phyloP scores from a whole-genome alignment of 768 basidiomycete species.

The Mycena vulgaris region DNA sequence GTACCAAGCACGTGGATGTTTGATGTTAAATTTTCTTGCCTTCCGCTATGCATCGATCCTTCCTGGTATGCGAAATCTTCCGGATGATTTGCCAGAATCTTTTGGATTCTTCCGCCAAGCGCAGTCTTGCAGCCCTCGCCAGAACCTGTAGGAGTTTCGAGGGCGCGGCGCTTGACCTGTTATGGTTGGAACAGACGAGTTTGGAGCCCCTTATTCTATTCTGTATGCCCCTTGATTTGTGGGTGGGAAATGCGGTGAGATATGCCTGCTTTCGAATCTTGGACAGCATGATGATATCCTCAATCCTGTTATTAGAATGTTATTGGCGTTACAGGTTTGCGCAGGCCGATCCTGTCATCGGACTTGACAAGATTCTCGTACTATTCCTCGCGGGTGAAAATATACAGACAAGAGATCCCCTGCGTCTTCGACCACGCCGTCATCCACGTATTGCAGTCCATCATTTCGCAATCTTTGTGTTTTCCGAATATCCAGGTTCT shows the following conservation, averaged over 20 bases:
- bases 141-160: neutral
- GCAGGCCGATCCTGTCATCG: neutral
- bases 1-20: too few species aligned
- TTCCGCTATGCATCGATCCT: slow-evolving; percentile 2
- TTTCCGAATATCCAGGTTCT: neutral
- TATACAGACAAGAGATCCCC: neutral
- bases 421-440: too few species aligned
- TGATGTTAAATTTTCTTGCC: too few species aligned
- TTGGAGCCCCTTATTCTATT: neutral
- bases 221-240: neutral
- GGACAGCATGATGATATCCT: too few species aligned
- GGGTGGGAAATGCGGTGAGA: too few species aligned
- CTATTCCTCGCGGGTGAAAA: neutral
- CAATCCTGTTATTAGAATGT: too few species aligned
- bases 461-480: neutral
- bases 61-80: neutral
- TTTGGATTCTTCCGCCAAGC: neutral
- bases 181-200: neutral
- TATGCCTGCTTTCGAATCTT: too few species aligned
- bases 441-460: too few species aligned
- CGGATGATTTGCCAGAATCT: neutral
- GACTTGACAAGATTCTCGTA: neutral
- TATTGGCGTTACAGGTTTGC: too few species aligned
- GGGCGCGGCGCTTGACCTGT: neutral
- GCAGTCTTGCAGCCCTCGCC: neutral